These are phyloP conservation scores for Suhomyces bribrorum DNA, from an alignment of 1,139 yeast species.

Conservation along the genomic window DNA sequence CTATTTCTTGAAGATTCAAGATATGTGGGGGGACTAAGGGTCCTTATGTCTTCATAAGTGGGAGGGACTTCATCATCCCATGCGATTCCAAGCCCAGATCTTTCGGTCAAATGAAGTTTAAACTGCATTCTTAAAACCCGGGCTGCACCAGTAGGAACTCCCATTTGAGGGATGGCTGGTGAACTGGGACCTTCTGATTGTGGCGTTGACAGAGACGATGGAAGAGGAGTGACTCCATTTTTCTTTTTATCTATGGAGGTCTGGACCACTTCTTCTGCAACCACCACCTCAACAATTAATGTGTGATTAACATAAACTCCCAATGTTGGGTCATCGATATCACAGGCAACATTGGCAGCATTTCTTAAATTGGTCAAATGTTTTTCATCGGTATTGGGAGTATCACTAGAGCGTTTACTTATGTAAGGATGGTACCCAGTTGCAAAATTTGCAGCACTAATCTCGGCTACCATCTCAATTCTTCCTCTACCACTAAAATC, in stretches of 20 bases:
- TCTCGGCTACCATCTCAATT: slow-evolving; percentile 74
- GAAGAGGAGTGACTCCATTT: slow-evolving; percentile 18
- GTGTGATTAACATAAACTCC: slow-evolving; percentile 79
- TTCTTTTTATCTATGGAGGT: slow-evolving; percentile 20
- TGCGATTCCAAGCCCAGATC: slow-evolving; percentile 93
- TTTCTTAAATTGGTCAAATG: slow-evolving; percentile 31
- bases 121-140: slow-evolving; percentile 94
- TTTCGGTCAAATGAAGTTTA: slow-evolving; percentile 73
- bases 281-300: slow-evolving; percentile 81
- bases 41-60: slow-evolving; percentile 78
- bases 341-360: slow-evolving; percentile 71
- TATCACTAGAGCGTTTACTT: slow-evolving; percentile 30
- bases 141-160: slow-evolving; percentile 92
- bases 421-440: slow-evolving; percentile 51
- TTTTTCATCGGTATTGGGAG: slow-evolving; percentile 24
- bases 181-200: slow-evolving; percentile 8
- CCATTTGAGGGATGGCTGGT: slow-evolving; percentile 38
- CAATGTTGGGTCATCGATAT: slow-evolving; percentile 74
- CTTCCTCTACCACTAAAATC: slow-evolving; percentile 77
- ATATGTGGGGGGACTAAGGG: slow-evolving; percentile 85
- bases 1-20: slow-evolving; percentile 30
- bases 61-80: slow-evolving; percentile 99
- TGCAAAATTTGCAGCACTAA: slow-evolving; percentile 56
- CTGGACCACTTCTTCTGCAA: slow-evolving; percentile 81
- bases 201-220: slow-evolving; percentile 15